A percentile compares a stretch with the other conserved stretches of the same genome.
Evolutionary conservation across 129 eudicot species (phyloP).

Genomic region (Pittosporum tobira): DNA sequence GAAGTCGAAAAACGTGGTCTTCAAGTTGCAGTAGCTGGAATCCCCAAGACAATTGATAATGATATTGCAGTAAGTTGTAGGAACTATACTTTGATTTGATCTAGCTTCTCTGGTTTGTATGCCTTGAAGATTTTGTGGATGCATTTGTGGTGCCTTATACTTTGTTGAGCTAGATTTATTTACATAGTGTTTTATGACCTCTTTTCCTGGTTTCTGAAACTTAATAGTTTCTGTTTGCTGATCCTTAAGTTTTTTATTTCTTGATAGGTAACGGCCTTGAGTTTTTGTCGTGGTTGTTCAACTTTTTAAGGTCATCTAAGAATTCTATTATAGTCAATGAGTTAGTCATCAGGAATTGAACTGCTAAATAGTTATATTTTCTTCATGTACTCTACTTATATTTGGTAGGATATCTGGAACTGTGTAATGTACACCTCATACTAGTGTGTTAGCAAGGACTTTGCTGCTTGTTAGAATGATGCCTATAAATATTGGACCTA

Average conservation of each 20-base stretch:
- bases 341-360: no score
- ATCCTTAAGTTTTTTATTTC: neutral
- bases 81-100: neutral
- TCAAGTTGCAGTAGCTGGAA: slow-evolving; percentile 79
- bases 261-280: neutral
- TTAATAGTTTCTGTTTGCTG: no score
- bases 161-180: neutral
- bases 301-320: neutral
- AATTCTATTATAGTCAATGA: no score
- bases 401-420: no score
- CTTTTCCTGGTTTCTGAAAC: neutral
- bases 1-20: slow-evolving; percentile 84
- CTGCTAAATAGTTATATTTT: no score
- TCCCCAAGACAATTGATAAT: slow-evolving; percentile 96
- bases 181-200: neutral
- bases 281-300: neutral
- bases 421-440: no score
- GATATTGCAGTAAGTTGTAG: slow-evolving; percentile 75
- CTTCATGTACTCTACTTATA: no score
- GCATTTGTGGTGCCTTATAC: neutral
- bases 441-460: no score
- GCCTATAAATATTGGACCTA: no score
- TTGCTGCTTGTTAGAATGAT: no score
- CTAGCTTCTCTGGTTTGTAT: neutral
- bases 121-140: neutral